Base-by-base conservation (phyloP, 331 rosid genomes). In the Telfairia occidentalis region DNA sequence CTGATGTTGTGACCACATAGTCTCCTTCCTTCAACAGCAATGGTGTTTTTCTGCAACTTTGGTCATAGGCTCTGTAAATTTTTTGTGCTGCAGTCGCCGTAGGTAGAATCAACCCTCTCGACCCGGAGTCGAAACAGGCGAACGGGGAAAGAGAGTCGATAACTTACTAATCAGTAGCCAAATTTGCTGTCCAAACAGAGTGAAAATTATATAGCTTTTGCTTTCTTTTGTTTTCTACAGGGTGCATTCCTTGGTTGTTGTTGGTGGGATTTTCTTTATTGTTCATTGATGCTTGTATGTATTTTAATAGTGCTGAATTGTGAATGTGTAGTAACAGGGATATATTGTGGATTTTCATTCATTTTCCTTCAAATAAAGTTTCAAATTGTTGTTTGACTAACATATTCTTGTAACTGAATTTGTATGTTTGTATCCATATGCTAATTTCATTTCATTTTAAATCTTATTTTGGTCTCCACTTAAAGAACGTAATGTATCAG, bases 1-100 rank as follows among this genome's bases (percentile, higher is more conserved):
- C 97, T 15, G 97, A 94, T 80, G 76, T 82, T 37, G 69, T 94
- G 70, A 94, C 97, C 34, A 91, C 98, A 1, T 94, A 84, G 74
- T 73, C 76, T 74, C 67, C 59, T 16, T 45, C 15, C 61, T 55
- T 52, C 16, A 5, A 10, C 38, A 40, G 35, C 57, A 40, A 40
- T 43, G 28, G 52, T 1, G 11, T 30, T 40, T 21, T 43, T 69
- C 49, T 67, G 52, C 73, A 67, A 64, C 49, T 19, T 64, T 40
- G 34, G 15, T 40, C 5, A 21, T 23, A 19, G 32, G 52, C 53
- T 66, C 34, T 66, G 53, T 66, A 66, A 40, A 66, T 37, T 66
- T 37, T 66, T 40, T 46, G 28, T 66, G 73, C 35, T 42, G 19
- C 16, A 45, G 75, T 18, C 45, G 40, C 42, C 75, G 45, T 8